These are phyloP conservation scores for Solanum tarapatanum DNA, from an alignment of 257 asterid species.

Conservation along the genomic window DNA sequence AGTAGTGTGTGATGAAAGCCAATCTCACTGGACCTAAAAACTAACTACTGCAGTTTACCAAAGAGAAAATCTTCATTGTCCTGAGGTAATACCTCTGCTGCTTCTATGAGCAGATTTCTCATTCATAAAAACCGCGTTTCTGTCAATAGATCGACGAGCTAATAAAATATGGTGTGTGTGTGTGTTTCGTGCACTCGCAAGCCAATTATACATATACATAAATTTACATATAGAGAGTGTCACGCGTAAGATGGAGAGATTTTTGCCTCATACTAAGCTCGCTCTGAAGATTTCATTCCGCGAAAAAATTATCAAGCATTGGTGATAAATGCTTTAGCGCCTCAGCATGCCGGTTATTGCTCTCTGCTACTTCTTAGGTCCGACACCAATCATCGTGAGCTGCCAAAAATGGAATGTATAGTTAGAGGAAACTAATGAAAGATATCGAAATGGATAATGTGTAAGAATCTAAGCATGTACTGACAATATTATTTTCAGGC, in stretches of 20 bases:
- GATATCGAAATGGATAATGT: not conserved
- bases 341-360: not conserved
- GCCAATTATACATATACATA: not conserved
- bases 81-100: not conserved
- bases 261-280: not conserved
- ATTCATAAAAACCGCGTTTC: not conserved
- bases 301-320: not conserved
- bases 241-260: not conserved
- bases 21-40: not conserved
- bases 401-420: not conserved
- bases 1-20: not conserved
- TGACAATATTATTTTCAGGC: slow-evolving; percentile 42
- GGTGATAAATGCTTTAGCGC: not conserved
- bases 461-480: not conserved
- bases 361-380: not conserved
- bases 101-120: not conserved
- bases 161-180: not conserved
- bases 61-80: not conserved
- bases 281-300: not conserved
- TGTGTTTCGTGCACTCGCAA: not conserved
- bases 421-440: not conserved
- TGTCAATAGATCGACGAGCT: not conserved
- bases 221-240: not conserved
- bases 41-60: not conserved
- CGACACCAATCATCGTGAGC: slow-evolving; percentile 4